A percentile compares a stretch with the other conserved stretches of the same genome.
Evolutionary conservation across 75 land plant genomes (phyloP).

Genomic region (Pseudotsuga menziesii): DNA sequence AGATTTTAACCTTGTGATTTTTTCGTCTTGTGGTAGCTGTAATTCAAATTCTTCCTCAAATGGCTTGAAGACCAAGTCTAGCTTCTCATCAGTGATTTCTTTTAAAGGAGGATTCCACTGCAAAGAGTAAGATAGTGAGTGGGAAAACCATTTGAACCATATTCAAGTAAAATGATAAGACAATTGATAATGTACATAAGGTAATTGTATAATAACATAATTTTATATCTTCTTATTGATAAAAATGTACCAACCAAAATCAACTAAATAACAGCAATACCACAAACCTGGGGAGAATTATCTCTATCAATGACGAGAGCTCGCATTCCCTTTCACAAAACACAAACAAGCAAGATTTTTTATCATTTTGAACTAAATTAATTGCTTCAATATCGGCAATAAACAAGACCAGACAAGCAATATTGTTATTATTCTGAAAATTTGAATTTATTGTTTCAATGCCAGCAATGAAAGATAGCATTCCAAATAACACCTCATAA

Average conservation of each 20-base stretch:
- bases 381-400: neutral
- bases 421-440: neutral
- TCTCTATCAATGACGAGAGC: conserved; percentile 84
- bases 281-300: conserved; percentile 76
- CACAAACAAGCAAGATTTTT: neutral
- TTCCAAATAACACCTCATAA: conserved; percentile 62
- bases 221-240: neutral
- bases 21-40: conserved; percentile 44
- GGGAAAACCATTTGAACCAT: conserved; percentile 5
- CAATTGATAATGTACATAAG: neutral
- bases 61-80: conserved; percentile 62
- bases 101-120: conserved; percentile 85
- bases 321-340: conserved; percentile 73
- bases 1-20: conserved; percentile 34
- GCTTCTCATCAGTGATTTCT: conserved; percentile 53
- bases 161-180: conserved; percentile 5
- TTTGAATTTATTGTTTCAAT: neutral
- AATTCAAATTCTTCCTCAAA: conserved; percentile 57
- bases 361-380: neutral
- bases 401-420: neutral
- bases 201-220: neutral
- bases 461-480: neutral
- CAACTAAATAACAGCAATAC: neutral
- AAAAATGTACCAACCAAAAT: neutral
- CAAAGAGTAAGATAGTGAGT: neutral